Base-by-base conservation (phyloP, 2,329 filamentous ascomycete species). In the Penicillium rolfsii region DNA sequence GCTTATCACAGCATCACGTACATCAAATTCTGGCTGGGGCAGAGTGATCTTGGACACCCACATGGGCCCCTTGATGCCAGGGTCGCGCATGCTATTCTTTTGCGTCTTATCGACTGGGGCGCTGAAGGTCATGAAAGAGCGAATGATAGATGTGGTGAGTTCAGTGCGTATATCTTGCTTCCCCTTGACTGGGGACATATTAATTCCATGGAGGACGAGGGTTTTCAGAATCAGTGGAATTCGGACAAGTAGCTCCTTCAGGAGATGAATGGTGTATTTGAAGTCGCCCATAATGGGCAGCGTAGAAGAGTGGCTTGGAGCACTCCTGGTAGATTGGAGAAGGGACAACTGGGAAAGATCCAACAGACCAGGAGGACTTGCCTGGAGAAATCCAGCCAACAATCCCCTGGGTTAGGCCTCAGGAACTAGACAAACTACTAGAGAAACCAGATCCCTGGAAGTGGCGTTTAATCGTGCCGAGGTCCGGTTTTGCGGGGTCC, bases 111-210 rank as follows among this genome's bases (percentile, higher is more conserved):
- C 80, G 26, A 96, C 77, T 28, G 86, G 81, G 16, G 76, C 78
- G 1, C 77, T 74, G 3, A 80, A 77, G 14, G 75, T 73, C 55
- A 91, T 74, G 57, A 92, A 80, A 0, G 85, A 85, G 22, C 91
- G 88, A n/a, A 97, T 74, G 16, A 95, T 79, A 28, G 86, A 84
- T 58, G 97, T 82, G 0, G 84, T 87, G 57, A 97, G 72, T 59
- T 90, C 89, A 14, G 89, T 94, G 55, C 84, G 84, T 4, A 97
- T 79, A 73, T 96, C 90, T 78, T 94, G 88, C 79, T 95, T 91
- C 50, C 87, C 85, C 4, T 89, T 86, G 7, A 87, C 87, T 36
- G 88, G 83, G 0, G 93, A 92, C 43, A 90, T 77, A 30, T 83
- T 84, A 7, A 97, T 80, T 2, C 71, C 67, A 71, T 81, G 79